Percentiles rank a stretch among this genome's conserved stretches.
These are phyloP conservation scores for Annulohypoxylon bovei DNA, from an alignment of 495 filamentous ascomycete species.

Conservation along the genomic window DNA sequence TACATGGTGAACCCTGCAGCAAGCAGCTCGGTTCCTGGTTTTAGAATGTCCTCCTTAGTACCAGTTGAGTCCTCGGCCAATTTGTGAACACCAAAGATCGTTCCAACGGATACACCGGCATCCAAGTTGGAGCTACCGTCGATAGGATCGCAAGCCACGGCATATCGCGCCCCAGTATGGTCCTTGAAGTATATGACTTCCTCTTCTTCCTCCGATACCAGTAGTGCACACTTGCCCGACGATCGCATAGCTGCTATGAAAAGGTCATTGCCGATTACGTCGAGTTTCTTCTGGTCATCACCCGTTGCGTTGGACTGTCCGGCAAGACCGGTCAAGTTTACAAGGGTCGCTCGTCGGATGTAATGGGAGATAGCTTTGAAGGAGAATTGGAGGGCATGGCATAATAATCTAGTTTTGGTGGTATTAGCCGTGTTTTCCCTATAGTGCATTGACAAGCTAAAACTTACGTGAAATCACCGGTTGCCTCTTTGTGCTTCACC, in stretches of 20 bases:
- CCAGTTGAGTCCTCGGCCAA: conserved; percentile 75
- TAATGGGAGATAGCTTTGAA: conserved; percentile 99
- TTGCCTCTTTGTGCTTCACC: conserved; percentile 89
- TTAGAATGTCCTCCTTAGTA: conserved; percentile 82
- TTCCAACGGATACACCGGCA: conserved; percentile 96
- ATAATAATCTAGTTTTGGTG: conserved; percentile 73
- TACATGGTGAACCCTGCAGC: conserved; percentile 99
- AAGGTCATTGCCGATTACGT: conserved; percentile 97
- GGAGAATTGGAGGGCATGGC: conserved; percentile 97
- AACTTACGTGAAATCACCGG: conserved; percentile 95
- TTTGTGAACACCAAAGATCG: conserved; percentile 95
- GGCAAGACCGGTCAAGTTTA: conserved; percentile 94
- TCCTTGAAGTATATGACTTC: conserved; percentile 88
- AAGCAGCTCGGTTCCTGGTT: conserved; percentile 88
- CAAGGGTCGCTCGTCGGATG: conserved; percentile 95
- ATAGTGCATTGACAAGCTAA: background rate
- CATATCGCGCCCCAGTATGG: conserved; percentile 83
- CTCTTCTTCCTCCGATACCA: conserved; percentile 98
- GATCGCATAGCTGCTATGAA: conserved; percentile 94
- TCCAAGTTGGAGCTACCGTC: conserved; percentile 98
- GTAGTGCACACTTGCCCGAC: conserved; percentile 84
- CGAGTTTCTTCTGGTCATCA: conserved; percentile 99
- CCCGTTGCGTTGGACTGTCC: conserved; percentile 95
- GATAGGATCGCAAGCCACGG: conserved; percentile 96
- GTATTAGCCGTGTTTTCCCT: conserved; percentile 3